Evolutionary conservation across 352 stramenopile species (phyloP), one percentile per base, ranked within the genome.

Genomic region (Pseudoperonospora humuli): DNA sequence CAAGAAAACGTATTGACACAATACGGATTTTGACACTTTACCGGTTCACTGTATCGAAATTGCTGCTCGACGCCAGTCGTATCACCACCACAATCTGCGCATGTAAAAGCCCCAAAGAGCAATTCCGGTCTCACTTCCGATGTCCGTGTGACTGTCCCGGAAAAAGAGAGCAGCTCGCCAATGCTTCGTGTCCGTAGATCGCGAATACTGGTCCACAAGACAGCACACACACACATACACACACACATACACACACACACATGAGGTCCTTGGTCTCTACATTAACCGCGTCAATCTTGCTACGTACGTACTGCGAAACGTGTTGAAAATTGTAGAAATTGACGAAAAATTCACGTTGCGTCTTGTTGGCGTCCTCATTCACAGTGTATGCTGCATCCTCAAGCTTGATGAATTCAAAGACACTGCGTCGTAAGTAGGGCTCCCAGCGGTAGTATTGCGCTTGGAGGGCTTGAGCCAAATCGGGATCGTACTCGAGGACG

Each of bases 121-220:
- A 99, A 72, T 74, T 99, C 96, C 0, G 97, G 96, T 7, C 95
- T 73, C 14, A 99, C 96, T 45, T 99, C 96, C 0, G 87, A 97
- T 10, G 95, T 98, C 19, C 97, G 74, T 19, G 97, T 99, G 3
- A 99, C 95, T 0, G 96, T 99, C 5, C 95, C 96, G 0, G 77
- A 95, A 40, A 98, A 89, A 7, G 83, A 86, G 19, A 93, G 64
- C 13, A 99, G 72, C 35, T 93, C 74, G 25, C 96, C 95, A 62
- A 99, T 96, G 15, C 89, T 84, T 39, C 79, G 84, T 7, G 85
- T 98, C 15, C 84, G 70, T 23, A 99, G 53, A 20, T 96, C 71
- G 14, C 96, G 83, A 32, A 99, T 90, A 37, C 87, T 95, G n/a
- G n/a, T n/a, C n/a, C n/a, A n/a, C n/a, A n/a, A n/a, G n/a, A 32